Conservation (phyloP, 1,284 basidiomycete genomes). For the Coniferiporia sulphurascens region DNA sequence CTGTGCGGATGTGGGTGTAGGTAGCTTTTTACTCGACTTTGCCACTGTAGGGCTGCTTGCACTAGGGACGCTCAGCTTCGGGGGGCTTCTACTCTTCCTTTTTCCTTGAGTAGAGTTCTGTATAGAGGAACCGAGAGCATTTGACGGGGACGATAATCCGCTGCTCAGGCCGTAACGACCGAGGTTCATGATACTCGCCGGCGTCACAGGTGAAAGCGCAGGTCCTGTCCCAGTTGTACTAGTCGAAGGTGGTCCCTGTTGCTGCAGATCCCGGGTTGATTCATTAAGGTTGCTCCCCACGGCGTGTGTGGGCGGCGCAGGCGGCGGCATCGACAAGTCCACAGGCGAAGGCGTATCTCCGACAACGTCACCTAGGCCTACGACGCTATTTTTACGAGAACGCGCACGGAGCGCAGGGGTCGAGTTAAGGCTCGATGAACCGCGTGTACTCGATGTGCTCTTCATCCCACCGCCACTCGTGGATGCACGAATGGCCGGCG, state of each 20-base stretch:
- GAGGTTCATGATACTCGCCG: slow-evolving; percentile 84
- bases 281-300: slow-evolving; percentile 8
- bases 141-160: slow-evolving; percentile 28
- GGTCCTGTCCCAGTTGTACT: slow-evolving; percentile 21
- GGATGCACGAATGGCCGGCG: slow-evolving; percentile 41
- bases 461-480: slow-evolving; percentile 22
- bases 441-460: slow-evolving; percentile 28
- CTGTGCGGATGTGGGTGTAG: slow-evolving; percentile 25
- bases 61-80: slow-evolving; percentile 24
- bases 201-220: slow-evolving; percentile 71
- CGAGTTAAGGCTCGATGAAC: slow-evolving; percentile 55
- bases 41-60: slow-evolving; percentile 18
- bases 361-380: slow-evolving; percentile 37
- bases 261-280: slow-evolving; percentile 16
- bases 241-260: slow-evolving; percentile 3
- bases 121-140: slow-evolving; percentile 24
- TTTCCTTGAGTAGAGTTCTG: slow-evolving; percentile 21
- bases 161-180: slow-evolving; percentile 52
- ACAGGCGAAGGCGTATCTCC: slow-evolving; percentile 76
- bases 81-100: slow-evolving; percentile 28
- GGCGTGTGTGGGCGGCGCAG: slow-evolving; percentile 45
- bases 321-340: slow-evolving; percentile 80
- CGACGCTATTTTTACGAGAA: slow-evolving; percentile 37
- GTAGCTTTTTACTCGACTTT: slow-evolving; percentile 18
- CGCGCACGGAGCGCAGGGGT: slow-evolving; percentile 53